Conservation (phyloP, 192 early-diverging fungal genomes). For the Powellomyces hirtus region DNA sequence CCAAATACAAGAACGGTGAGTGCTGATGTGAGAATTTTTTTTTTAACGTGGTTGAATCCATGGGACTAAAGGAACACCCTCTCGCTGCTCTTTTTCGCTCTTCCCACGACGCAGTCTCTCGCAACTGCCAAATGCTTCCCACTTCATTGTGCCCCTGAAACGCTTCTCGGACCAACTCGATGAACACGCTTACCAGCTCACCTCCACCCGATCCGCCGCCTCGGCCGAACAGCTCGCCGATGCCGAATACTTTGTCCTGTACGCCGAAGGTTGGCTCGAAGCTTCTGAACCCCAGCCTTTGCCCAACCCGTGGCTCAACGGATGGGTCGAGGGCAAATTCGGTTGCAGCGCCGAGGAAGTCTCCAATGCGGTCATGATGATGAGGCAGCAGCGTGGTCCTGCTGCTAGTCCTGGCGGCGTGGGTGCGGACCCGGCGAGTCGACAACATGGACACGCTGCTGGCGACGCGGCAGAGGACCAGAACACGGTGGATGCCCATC, state of each 20-base stretch:
- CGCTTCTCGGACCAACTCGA: slow-evolving; percentile 14
- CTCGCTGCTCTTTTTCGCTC: background rate
- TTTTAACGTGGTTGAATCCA: background rate
- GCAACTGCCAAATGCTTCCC: background rate
- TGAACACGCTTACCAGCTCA: slow-evolving; percentile 13
- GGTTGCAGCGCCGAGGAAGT: slow-evolving; percentile 9
- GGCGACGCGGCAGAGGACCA: background rate
- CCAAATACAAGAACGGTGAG: slow-evolving; percentile 18
- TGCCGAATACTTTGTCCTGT: slow-evolving; percentile 18
- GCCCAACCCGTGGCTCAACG: slow-evolving; percentile 23
- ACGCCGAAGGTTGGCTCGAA: slow-evolving; percentile 22
- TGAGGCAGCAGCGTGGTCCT: background rate
- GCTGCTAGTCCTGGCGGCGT: background rate
- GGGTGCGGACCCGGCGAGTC: background rate
- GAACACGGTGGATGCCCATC: slow-evolving; percentile 10
- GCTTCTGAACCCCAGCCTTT: slow-evolving; percentile 4
- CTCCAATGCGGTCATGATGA: background rate
- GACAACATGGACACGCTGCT: background rate
- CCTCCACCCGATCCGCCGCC: background rate
- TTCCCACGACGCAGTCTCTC: background rate
- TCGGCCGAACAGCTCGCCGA: slow-evolving; percentile 14
- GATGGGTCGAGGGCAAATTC: slow-evolving; percentile 20
- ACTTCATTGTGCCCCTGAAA: background rate
- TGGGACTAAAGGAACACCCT: background rate
- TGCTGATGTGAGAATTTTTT: background rate